These are phyloP conservation scores for Cardamine occulta DNA, from an alignment of 345 rosid species.

Conservation along the genomic window DNA sequence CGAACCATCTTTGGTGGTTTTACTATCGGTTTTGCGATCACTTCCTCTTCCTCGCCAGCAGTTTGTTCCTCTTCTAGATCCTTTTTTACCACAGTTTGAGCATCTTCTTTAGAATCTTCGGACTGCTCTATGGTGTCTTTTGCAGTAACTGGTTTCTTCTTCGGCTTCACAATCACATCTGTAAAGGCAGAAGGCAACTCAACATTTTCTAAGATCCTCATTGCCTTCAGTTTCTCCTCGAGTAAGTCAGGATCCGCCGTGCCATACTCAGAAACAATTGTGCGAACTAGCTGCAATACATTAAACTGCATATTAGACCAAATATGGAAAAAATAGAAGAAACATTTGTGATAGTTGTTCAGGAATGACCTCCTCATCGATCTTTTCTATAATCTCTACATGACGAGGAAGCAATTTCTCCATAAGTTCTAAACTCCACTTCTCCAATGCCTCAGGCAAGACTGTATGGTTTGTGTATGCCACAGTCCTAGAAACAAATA, in stretches of 20 bases:
- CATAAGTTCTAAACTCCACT: conserved; percentile 88
- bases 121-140: conserved; percentile 41
- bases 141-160: conserved; percentile 40
- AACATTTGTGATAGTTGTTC: conserved; percentile 32
- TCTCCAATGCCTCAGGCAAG: conserved; percentile 85
- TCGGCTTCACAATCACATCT: conserved; percentile 62
- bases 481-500: conserved; percentile 59
- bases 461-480: conserved; percentile 92
- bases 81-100: conserved; percentile 25
- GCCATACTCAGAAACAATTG: conserved; percentile 70
- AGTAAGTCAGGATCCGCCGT: conserved; percentile 55
- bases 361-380: conserved; percentile 72
- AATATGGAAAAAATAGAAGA: not conserved
- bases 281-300: conserved; percentile 56
- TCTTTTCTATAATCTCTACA: conserved; percentile 76
- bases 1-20: conserved; percentile 61
- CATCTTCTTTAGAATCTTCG: conserved; percentile 44
- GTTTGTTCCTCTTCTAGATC: conserved; percentile 44
- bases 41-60: conserved; percentile 44
- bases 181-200: conserved; percentile 70
- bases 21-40: conserved; percentile 47
- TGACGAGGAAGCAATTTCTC: conserved; percentile 77
- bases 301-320: conserved; percentile 27
- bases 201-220: conserved; percentile 81
- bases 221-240: conserved; percentile 64